Evolutionary conservation across 352 stramenopile species (phyloP).

Genomic region (Globisporangium polare): DNA sequence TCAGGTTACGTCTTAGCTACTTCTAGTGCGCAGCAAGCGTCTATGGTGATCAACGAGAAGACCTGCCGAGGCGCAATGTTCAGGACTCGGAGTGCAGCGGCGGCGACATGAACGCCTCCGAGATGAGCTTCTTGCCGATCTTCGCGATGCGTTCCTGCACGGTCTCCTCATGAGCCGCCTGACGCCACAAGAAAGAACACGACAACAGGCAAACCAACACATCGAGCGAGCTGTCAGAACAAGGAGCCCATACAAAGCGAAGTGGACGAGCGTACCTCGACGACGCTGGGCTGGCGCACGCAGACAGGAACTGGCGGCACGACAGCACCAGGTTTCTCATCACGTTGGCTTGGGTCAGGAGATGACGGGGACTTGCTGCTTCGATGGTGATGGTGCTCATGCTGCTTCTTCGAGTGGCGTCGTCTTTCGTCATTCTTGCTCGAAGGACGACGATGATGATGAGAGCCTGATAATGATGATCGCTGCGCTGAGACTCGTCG

Average conservation of each 20-base stretch:
- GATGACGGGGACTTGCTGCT: neutral
- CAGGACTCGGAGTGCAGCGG: neutral
- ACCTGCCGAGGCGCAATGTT: neutral
- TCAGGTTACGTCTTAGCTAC: neutral
- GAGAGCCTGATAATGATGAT: neutral
- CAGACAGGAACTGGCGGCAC: neutral
- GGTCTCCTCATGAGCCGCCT: conserved; percentile 13
- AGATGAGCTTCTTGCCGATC: conserved; percentile 68
- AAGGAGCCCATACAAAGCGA: neutral
- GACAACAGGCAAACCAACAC: neutral
- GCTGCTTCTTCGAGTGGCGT: conserved; percentile 10
- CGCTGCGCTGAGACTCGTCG: conserved; percentile 6
- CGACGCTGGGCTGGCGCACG: conserved; percentile 1
- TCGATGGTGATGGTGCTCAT: conserved; percentile 13
- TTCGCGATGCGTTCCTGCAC: conserved; percentile 59
- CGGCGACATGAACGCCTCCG: conserved; percentile 45
- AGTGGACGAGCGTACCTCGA: conserved; percentile 2
- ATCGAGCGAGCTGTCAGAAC: neutral
- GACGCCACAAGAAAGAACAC: neutral
- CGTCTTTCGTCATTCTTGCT: conserved; percentile 8
- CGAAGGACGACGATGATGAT: neutral
- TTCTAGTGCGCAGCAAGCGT: neutral
- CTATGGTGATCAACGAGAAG: neutral
- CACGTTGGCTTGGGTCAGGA: neutral
- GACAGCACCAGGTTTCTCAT: neutral